These are phyloP conservation scores for Baorangia bicolor DNA, from an alignment of 768 basidiomycete genomes.

Conservation along the genomic window DNA sequence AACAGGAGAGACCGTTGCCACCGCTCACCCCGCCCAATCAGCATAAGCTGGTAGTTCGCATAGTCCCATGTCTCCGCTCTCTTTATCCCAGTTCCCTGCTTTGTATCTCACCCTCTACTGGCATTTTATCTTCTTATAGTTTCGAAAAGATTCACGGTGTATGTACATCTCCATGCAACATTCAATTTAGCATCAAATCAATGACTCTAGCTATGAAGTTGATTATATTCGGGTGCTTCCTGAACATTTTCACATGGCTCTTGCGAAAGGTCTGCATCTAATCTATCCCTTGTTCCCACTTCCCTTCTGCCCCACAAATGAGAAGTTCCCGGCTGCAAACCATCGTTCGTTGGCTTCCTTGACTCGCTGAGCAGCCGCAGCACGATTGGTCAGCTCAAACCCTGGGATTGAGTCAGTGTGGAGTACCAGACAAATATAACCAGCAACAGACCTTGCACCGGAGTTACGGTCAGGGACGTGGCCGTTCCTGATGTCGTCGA, in stretches of 20 bases:
- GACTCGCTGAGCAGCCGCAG: constrained; percentile 80
- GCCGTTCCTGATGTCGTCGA: constrained; percentile 73
- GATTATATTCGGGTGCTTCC: background rate
- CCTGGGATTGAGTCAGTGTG: constrained; percentile 39
- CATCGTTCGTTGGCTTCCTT: constrained; percentile 97
- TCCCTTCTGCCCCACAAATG: constrained; percentile 66
- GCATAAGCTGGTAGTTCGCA: constrained; percentile 3
- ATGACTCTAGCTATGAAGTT: background rate
- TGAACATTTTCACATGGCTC: background rate
- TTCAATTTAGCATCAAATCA: constrained; percentile 5
- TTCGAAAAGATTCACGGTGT: constrained; percentile 10
- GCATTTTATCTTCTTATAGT: constrained; percentile 22
- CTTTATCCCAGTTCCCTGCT: background rate
- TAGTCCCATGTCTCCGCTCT: background rate
- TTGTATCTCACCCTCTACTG: background rate
- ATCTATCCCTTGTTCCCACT: constrained; percentile 22
- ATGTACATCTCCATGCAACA: constrained; percentile 12
- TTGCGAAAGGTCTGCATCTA: background rate
- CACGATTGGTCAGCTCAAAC: constrained; percentile 92
- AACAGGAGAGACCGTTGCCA: constrained; percentile 53
- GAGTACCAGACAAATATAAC: background rate
- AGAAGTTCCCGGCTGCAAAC: constrained; percentile 88
- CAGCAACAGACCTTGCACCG: constrained; percentile 74
- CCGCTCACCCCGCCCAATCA: constrained; percentile 45
- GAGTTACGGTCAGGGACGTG: constrained; percentile 91